phyloP scores from a whole-genome alignment of 2,329 filamentous ascomycete species.

The Scytalidium lignicola region DNA sequence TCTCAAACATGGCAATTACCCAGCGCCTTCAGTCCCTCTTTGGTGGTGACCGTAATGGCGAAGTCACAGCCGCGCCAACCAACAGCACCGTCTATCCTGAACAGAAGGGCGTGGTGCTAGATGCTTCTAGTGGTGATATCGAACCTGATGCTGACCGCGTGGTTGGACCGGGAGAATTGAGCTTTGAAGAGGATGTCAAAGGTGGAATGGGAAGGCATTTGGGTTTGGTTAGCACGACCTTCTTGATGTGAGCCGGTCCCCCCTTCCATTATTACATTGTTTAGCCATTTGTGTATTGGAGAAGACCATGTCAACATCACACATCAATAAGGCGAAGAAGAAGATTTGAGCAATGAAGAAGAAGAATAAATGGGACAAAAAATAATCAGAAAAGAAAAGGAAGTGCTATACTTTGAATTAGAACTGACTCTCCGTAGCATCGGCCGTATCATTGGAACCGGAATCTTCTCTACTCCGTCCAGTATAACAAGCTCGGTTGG shows the following conservation, averaged over 20 bases:
- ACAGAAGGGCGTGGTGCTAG: background rate
- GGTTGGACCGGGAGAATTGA: slow-evolving; percentile 8
- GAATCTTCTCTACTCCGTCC: slow-evolving; percentile 51
- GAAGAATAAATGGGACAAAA: no score
- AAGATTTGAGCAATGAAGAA: no score
- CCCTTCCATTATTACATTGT: background rate
- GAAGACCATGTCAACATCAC: no score
- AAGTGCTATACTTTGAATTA: background rate
- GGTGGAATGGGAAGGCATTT: slow-evolving; percentile 15
- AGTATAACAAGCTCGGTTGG: slow-evolving; percentile 47
- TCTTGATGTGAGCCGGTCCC: slow-evolving; percentile 8
- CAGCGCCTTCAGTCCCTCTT: background rate
- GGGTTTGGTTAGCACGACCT: slow-evolving; percentile 13
- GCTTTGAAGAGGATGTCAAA: slow-evolving; percentile 10
- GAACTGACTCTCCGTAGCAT: slow-evolving; percentile 5
- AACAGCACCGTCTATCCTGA: background rate
- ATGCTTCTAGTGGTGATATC: background rate
- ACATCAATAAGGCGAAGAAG: no score
- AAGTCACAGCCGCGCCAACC: background rate
- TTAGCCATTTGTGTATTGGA: no score
- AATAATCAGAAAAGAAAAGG: background rate
- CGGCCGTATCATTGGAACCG: slow-evolving; percentile 51
- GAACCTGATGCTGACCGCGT: slow-evolving; percentile 3
- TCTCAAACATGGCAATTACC: background rate
- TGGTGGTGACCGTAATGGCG: background rate